phyloP scores from a whole-genome alignment of 768 basidiomycete genomes.

The Phallus indusiatus region DNA sequence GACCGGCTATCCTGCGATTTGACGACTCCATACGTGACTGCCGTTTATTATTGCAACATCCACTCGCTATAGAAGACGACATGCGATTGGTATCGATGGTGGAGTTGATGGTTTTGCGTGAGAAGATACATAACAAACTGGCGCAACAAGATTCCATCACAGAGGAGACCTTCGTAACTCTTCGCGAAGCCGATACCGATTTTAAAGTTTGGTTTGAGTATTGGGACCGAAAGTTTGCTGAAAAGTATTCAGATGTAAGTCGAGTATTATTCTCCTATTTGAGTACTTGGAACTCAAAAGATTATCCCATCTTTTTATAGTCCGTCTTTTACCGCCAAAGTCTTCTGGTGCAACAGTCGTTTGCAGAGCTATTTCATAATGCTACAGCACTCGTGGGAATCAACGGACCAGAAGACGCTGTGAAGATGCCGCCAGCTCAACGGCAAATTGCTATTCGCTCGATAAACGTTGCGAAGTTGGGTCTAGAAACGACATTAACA shows the following conservation, averaged over 20 bases:
- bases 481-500: conserved; percentile 77
- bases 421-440: conserved; percentile 73
- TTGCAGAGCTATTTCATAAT: conserved; percentile 78
- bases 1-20: conserved; percentile 85
- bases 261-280: neutral
- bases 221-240: conserved; percentile 74
- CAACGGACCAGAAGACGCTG: conserved; percentile 77
- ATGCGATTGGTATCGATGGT: conserved; percentile 93
- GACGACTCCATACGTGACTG: conserved; percentile 86
- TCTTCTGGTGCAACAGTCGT: conserved; percentile 77
- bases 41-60: conserved; percentile 72
- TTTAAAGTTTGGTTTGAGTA: conserved; percentile 75
- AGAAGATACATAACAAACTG: conserved; percentile 74
- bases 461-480: conserved; percentile 71
- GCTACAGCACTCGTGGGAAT: conserved; percentile 78
- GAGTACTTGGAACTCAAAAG: neutral
- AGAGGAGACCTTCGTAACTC: conserved; percentile 60
- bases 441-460: conserved; percentile 72
- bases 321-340: conserved; percentile 83
- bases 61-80: conserved; percentile 84
- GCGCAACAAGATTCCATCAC: conserved; percentile 68
- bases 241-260: conserved; percentile 76
- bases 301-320: neutral
- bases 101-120: conserved; percentile 83
- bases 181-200: conserved; percentile 65